phyloP scores from a whole-genome alignment of 2,329 filamentous ascomycete species.

The Fusarium pseudoanthophilum region DNA sequence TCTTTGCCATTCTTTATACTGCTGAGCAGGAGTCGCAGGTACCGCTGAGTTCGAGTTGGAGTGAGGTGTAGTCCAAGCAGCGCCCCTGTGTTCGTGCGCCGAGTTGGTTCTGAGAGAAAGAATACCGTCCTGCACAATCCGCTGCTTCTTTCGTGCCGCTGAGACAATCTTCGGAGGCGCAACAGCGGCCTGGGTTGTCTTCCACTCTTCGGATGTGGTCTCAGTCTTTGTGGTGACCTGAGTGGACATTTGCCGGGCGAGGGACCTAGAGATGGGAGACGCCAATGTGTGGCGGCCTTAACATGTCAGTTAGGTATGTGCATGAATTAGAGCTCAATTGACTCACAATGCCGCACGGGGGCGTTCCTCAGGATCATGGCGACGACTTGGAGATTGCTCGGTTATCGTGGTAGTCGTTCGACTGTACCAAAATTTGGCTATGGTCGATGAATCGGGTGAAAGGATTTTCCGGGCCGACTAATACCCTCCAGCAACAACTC shows the following conservation, averaged over 20 bases:
- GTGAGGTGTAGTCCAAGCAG: slow-evolving; percentile 49
- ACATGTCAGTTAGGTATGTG: slow-evolving; percentile 21
- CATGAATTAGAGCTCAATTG: slow-evolving; percentile 9
- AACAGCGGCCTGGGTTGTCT: slow-evolving; percentile 34
- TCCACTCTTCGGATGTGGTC: slow-evolving; percentile 35
- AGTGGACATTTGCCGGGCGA: slow-evolving; percentile 50
- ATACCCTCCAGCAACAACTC: not conserved
- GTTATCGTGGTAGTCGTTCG: slow-evolving; percentile 34
- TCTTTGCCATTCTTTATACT: slow-evolving; percentile 53
- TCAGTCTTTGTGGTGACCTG: slow-evolving; percentile 33
- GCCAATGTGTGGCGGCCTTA: slow-evolving; percentile 65
- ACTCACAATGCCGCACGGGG: slow-evolving; percentile 65
- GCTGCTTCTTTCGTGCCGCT: slow-evolving; percentile 49
- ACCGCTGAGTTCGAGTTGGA: slow-evolving; percentile 49
- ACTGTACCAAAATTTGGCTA: slow-evolving; percentile 47
- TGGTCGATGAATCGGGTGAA: slow-evolving; percentile 18
- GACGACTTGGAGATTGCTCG: slow-evolving; percentile 42
- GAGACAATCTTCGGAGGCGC: slow-evolving; percentile 41
- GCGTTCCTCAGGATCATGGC: slow-evolving; percentile 68
- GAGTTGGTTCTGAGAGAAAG: slow-evolving; percentile 51
- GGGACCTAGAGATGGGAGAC: slow-evolving; percentile 53
- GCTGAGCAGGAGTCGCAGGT: slow-evolving; percentile 51
- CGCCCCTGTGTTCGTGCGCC: slow-evolving; percentile 48
- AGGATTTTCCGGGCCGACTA: slow-evolving; percentile 43
- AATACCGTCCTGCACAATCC: slow-evolving; percentile 47